These are phyloP conservation scores for Thermomyces lanuginosus DNA, from an alignment of 2,329 filamentous ascomycete species.

Conservation along the genomic window DNA sequence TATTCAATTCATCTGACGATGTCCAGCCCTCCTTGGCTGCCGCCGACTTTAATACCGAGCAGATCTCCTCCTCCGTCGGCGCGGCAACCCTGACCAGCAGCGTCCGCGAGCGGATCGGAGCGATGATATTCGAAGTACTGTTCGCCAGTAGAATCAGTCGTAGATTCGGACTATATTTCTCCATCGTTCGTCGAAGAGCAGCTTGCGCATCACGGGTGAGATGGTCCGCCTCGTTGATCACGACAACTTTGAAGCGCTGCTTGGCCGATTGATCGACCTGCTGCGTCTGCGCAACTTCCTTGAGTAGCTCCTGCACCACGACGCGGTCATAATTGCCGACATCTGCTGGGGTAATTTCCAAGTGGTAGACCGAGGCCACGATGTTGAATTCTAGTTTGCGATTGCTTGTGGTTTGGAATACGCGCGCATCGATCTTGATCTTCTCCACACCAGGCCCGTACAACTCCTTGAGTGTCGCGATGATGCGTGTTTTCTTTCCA, in stretches of 20 bases:
- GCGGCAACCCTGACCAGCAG: slow-evolving; percentile 83
- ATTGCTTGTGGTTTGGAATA: slow-evolving; percentile 90
- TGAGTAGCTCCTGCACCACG: slow-evolving; percentile 85
- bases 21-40: slow-evolving; percentile 74
- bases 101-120: slow-evolving; percentile 86
- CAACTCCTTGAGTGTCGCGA: slow-evolving; percentile 85
- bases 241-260: slow-evolving; percentile 94
- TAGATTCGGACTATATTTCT: slow-evolving; percentile 95
- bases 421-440: slow-evolving; percentile 96
- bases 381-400: slow-evolving; percentile 99
- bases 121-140: slow-evolving; percentile 95
- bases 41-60: slow-evolving; percentile 49
- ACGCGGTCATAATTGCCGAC: slow-evolving; percentile 94
- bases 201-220: slow-evolving; percentile 89
- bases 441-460: slow-evolving; percentile 97
- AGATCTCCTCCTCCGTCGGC: slow-evolving; percentile 73
- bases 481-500: slow-evolving; percentile 93
- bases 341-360: slow-evolving; percentile 94
- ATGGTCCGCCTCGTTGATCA: slow-evolving; percentile 97
- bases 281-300: slow-evolving; percentile 96
- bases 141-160: slow-evolving; percentile 85
- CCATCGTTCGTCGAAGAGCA: slow-evolving; percentile 87
- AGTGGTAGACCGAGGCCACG: slow-evolving; percentile 88
- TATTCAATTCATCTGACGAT: slow-evolving; percentile 57
- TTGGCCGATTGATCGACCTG: slow-evolving; percentile 87